Percentiles rank a stretch among this genome's conserved stretches.
Evolutionary conservation across 495 filamentous ascomycete genomes (phyloP).

Genomic region (Hypoxylon perforatum): DNA sequence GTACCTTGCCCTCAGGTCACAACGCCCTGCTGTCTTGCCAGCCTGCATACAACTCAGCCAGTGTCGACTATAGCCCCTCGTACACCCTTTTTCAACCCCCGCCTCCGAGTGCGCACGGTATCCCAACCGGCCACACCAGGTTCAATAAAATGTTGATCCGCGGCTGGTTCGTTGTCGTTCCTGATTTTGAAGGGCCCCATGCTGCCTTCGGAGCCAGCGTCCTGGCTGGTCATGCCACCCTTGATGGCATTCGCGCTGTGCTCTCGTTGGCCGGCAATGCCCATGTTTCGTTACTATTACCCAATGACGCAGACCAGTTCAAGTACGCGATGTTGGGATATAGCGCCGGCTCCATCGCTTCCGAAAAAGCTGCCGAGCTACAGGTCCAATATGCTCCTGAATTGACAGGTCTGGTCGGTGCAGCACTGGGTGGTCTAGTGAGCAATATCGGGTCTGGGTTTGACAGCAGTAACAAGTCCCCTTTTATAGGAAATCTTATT

Average conservation of each 20-base stretch:
- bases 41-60: slow-evolving; percentile 54
- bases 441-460: slow-evolving; percentile 9
- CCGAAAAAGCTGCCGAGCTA: slow-evolving; percentile 64
- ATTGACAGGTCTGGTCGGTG: slow-evolving; percentile 50
- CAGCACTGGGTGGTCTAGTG: slow-evolving; percentile 61
- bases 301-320: slow-evolving; percentile 19
- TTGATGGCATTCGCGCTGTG: slow-evolving; percentile 60
- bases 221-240: slow-evolving; percentile 56
- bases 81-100: slow-evolving; percentile 18
- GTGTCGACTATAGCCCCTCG: slow-evolving; percentile 32
- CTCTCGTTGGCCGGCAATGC: slow-evolving; percentile 32
- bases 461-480: slow-evolving; percentile 16
- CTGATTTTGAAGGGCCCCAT: slow-evolving; percentile 60
- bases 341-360: slow-evolving; percentile 66
- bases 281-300: slow-evolving; percentile 10
- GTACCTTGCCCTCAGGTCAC: slow-evolving; percentile 9
- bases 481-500: slow-evolving; percentile 38
- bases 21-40: slow-evolving; percentile 57
- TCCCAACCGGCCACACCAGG: slow-evolving; percentile 16
- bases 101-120: not conserved
- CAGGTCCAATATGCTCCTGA: slow-evolving; percentile 65
- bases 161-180: slow-evolving; percentile 40
- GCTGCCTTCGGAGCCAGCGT: slow-evolving; percentile 55
- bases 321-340: slow-evolving; percentile 63
- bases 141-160: slow-evolving; percentile 17